These are phyloP conservation scores for Globisporangium perplexum DNA, from an alignment of 352 stramenopile genomes.

Conservation along the genomic window DNA sequence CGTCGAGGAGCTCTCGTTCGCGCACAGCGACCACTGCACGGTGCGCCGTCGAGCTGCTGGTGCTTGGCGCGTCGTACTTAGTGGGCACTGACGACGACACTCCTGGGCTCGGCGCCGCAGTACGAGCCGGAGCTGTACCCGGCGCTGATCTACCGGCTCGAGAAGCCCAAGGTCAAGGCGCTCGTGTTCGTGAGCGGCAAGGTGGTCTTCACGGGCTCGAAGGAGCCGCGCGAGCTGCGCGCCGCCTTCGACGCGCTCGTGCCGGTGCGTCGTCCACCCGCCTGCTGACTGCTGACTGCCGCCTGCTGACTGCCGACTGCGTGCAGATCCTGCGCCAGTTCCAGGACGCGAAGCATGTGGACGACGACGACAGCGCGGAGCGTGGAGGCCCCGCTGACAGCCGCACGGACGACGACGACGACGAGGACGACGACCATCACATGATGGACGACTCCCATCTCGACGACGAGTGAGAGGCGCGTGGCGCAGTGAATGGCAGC, in stretches of 20 bases:
- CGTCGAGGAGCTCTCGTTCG: conserved; percentile 74
- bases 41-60: conserved; percentile 18
- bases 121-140: conserved; percentile 99
- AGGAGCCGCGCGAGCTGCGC: conserved; percentile 72
- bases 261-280: conserved; percentile 27
- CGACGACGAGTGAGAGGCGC: conserved; percentile 18
- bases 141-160: conserved; percentile 97
- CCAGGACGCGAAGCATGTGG: conserved; percentile 37
- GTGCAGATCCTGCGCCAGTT: conserved; percentile 60
- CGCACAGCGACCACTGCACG: conserved; percentile 67
- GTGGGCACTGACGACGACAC: neutral
- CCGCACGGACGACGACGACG: conserved; percentile 6
- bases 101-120: conserved; percentile 13
- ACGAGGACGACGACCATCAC: conserved; percentile 18
- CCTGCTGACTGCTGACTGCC: neutral
- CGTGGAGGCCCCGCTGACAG: neutral
- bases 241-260: conserved; percentile 82
- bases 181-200: conserved; percentile 99
- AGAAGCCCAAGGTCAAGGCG: conserved; percentile 95
- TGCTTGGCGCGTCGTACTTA: neutral
- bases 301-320: too few species aligned
- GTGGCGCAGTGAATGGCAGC: too few species aligned
- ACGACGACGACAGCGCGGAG: neutral
- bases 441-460: conserved; percentile 33
- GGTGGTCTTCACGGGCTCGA: conserved; percentile 95